Conservation (phyloP, 2,329 filamentous ascomycete genomes). For the Rachicladosporium sp. region DNA sequence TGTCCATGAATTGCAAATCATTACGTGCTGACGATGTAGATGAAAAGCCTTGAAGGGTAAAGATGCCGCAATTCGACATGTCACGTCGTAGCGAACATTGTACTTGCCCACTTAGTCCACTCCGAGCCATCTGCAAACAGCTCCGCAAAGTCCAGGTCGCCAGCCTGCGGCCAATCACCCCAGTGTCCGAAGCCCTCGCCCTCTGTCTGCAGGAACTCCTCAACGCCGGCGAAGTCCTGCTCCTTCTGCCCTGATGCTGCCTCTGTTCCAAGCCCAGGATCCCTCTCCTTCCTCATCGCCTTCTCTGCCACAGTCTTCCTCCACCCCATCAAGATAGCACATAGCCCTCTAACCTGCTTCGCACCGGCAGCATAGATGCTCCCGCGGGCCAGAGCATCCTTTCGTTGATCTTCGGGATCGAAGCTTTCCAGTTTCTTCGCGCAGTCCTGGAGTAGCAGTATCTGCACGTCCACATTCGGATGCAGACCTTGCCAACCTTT, state of each 20-base stretch:
- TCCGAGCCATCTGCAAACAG: slow-evolving; percentile 4
- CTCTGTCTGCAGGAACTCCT: neutral
- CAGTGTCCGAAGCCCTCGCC: slow-evolving; percentile 3
- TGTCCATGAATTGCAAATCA: no score
- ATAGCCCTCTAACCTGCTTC: slow-evolving; percentile 7
- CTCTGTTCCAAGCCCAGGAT: neutral
- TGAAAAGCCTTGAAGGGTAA: no score
- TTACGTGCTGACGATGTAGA: no score
- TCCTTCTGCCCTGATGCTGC: neutral
- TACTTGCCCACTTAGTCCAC: slow-evolving; percentile 3
- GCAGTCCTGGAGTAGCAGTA: slow-evolving; percentile 8
- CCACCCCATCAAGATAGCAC: slow-evolving; percentile 7
- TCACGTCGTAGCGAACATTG: no score
- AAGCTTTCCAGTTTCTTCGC: slow-evolving; percentile 6
- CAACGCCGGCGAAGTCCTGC: slow-evolving; percentile 1
- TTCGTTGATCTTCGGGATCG: neutral
- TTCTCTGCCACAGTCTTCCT: slow-evolving; percentile 4
- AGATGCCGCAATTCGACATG: no score
- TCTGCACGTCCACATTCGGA: slow-evolving; percentile 6
- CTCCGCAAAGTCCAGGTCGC: slow-evolving; percentile 5
- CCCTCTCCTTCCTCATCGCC: neutral
- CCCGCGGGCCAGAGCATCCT: slow-evolving; percentile 6
- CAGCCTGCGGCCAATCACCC: slow-evolving; percentile 3
- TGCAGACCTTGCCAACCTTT: slow-evolving; percentile 11
- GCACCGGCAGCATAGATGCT: slow-evolving; percentile 8